Evolutionary conservation across 805 yeast genomes (phyloP).

Genomic region (Peterozyma xylosa): DNA sequence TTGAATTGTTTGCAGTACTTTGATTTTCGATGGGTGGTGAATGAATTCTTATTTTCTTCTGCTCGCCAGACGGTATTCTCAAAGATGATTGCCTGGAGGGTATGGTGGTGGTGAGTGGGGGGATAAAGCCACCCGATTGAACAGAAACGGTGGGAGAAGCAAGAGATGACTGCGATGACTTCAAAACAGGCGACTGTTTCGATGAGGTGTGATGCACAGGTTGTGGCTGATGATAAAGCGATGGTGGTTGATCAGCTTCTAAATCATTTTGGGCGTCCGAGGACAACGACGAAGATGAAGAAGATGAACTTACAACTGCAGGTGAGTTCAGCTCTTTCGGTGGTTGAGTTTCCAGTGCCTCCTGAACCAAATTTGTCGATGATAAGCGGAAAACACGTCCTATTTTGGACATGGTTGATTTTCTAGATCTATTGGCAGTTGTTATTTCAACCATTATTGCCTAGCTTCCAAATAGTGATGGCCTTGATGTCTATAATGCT

Average conservation of each 20-base stretch:
- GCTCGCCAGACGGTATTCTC: slow-evolving; percentile 5
- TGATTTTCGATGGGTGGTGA: background rate
- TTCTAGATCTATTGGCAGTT: slow-evolving; percentile 12
- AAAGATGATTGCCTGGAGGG: slow-evolving; percentile 10
- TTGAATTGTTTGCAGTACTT: background rate
- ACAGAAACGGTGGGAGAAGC: slow-evolving; percentile 7
- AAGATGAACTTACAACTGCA: background rate
- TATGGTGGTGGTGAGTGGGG: slow-evolving; percentile 1
- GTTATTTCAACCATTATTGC: slow-evolving; percentile 7
- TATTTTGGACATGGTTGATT: slow-evolving; percentile 15
- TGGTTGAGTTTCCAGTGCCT: background rate
- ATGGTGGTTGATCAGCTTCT: background rate
- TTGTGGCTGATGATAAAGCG: background rate
- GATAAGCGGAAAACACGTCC: slow-evolving; percentile 17
- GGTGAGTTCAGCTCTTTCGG: background rate
- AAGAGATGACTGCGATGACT: slow-evolving; percentile 8
- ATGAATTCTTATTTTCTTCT: background rate
- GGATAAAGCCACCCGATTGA: slow-evolving; percentile 8
- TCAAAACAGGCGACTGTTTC: background rate
- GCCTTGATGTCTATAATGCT: too few relatives aligned
- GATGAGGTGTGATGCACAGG: background rate
- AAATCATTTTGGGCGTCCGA: background rate
- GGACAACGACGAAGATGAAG: background rate
- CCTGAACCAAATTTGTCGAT: slow-evolving; percentile 6
- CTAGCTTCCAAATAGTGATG: too few relatives aligned